A percentile compares a stretch with the other conserved stretches of the same genome.
phyloP scores from a whole-genome alignment of 2,329 filamentous ascomycete species.

The Neofusicoccum cordaticola region DNA sequence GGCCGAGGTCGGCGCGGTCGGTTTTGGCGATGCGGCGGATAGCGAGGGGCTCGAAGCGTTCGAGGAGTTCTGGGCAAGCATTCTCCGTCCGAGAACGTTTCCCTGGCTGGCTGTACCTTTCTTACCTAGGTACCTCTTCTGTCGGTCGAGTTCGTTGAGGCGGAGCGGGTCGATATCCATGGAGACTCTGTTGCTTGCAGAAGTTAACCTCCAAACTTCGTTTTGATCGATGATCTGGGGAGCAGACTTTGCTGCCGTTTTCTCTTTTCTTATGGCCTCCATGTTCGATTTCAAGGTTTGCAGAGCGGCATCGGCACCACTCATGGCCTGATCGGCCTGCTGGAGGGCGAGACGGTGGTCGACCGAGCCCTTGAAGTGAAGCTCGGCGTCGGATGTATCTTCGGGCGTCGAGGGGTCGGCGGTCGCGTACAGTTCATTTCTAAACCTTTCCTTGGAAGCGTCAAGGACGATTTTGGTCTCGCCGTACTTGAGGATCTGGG shows the following conservation, averaged over 20 bases:
- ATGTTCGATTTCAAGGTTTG: constrained; percentile 59
- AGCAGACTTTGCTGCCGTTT: constrained; percentile 57
- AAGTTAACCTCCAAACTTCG: constrained; percentile 24
- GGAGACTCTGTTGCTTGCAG: constrained; percentile 29
- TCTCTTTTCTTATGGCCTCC: constrained; percentile 58
- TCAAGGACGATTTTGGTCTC: constrained; percentile 56
- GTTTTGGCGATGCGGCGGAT: constrained; percentile 8
- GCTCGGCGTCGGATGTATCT: constrained; percentile 41
- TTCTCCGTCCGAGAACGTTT: constrained; percentile 2
- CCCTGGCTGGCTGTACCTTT: not conserved
- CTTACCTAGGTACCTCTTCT: not conserved
- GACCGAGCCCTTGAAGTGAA: constrained; percentile 57
- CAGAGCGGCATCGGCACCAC: constrained; percentile 58
- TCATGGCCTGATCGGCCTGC: constrained; percentile 51
- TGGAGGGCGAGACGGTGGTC: constrained; percentile 56
- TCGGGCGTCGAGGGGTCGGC: constrained; percentile 41
- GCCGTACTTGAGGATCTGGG: constrained; percentile 55
- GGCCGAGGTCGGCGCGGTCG: constrained; percentile 39
- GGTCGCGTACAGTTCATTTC: constrained; percentile 57
- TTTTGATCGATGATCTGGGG: not conserved
- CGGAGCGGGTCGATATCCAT: constrained; percentile 17
- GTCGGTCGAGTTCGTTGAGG: not conserved
- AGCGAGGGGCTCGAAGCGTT: constrained; percentile 10
- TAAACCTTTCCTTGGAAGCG: constrained; percentile 52
- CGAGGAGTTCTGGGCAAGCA: not conserved